Evolutionary conservation across 139 green algal genomes (phyloP).

Genomic region (Axilococcus clingmanii): DNA sequence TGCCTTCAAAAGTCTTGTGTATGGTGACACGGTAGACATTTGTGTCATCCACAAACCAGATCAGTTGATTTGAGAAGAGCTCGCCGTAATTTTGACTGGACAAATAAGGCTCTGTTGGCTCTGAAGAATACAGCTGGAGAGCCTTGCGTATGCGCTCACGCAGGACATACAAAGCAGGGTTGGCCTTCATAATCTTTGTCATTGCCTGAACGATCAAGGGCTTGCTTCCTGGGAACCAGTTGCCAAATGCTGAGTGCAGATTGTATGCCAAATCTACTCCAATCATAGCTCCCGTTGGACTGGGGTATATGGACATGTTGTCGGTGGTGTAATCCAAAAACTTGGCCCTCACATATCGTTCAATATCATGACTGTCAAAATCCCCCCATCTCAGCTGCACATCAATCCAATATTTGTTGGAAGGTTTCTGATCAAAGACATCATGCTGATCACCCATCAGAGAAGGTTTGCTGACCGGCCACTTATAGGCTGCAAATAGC

Average conservation of each 20-base stretch:
- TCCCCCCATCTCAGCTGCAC: conserved; percentile 89
- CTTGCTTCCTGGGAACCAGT: conserved; percentile 98
- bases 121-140: conserved; percentile 96
- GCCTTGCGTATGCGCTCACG: conserved; percentile 96
- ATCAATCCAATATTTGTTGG: conserved; percentile 98
- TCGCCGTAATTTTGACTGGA: conserved; percentile 96
- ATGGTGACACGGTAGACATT: conserved; percentile 99
- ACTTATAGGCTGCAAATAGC: conserved; percentile 97
- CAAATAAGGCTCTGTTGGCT: conserved; percentile 99
- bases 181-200: conserved; percentile 98
- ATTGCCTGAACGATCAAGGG: conserved; percentile 86
- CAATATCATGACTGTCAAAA: conserved; percentile 98
- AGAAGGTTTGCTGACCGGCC: conserved; percentile 85
- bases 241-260: conserved; percentile 91
- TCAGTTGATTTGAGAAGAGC: conserved; percentile 97
- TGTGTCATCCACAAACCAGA: conserved; percentile 99
- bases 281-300: conserved; percentile 92
- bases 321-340: conserved; percentile 99
- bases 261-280: conserved; percentile 99
- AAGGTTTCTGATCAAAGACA: conserved; percentile 89
- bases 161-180: conserved; percentile 98
- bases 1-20: conserved; percentile 98
- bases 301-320: conserved; percentile 99
- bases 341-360: conserved; percentile 96
- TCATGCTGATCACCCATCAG: conserved; percentile 94